phyloP scores from a whole-genome alignment of 768 basidiomycete species.

The Cystofilobasidium ferigula region DNA sequence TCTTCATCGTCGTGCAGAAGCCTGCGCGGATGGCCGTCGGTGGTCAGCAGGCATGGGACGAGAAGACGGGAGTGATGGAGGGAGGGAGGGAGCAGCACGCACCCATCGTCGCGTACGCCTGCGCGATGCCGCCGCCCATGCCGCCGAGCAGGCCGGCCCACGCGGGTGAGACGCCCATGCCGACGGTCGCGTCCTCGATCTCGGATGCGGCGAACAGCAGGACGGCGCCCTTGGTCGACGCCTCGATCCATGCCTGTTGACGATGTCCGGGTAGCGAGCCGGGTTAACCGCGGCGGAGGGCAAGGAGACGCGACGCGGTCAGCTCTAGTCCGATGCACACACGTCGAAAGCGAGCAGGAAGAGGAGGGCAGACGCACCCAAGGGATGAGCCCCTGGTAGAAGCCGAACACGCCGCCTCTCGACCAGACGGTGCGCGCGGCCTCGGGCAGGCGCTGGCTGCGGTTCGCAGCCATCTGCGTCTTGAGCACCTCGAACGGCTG shows the following conservation, averaged over 20 bases:
- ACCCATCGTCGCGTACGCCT: constrained; percentile 99
- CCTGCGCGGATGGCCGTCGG: constrained; percentile 44
- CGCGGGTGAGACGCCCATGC: constrained; percentile 64
- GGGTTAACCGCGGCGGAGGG: background rate
- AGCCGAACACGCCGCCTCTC: constrained; percentile 76
- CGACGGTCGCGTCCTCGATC: constrained; percentile 60
- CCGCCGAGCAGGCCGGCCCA: constrained; percentile 83
- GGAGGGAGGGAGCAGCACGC: background rate
- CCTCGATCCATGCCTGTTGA: constrained; percentile 99
- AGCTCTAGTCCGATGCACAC: background rate
- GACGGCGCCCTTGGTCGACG: constrained; percentile 94
- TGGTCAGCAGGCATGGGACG: no score
- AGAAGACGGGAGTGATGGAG: background rate
- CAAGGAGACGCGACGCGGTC: background rate
- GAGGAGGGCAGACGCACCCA: constrained; percentile 54
- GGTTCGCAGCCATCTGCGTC: constrained; percentile 98
- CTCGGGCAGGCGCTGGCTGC: constrained; percentile 77
- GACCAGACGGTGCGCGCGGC: constrained; percentile 79
- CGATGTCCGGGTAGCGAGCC: background rate
- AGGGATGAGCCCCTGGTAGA: constrained; percentile 97
- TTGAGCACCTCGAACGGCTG: constrained; percentile 97
- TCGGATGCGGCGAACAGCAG: constrained; percentile 93
- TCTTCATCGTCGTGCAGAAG: constrained; percentile 99
- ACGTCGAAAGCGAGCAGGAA: background rate
- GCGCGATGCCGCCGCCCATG: constrained; percentile 92